Evolutionary conservation across 371 early-diverging fungal genomes (phyloP).

Genomic region (Mortierella sp.): DNA sequence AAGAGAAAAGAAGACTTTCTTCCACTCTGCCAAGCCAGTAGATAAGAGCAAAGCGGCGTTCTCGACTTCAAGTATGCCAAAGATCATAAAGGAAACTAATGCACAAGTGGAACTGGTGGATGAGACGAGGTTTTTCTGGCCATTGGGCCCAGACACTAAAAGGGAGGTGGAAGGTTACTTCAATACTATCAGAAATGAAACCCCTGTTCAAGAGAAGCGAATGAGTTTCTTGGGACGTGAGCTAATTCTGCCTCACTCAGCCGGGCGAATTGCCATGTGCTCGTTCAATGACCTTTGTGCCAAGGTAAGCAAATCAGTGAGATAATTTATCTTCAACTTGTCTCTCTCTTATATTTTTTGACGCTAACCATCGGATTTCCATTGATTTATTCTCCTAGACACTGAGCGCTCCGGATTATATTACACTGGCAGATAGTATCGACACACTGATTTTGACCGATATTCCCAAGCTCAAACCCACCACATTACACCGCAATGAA

Average conservation of each 20-base stretch:
- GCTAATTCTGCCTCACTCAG: slow-evolving; percentile 72
- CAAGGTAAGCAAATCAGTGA: slow-evolving; percentile 56
- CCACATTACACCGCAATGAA: slow-evolving; percentile 83
- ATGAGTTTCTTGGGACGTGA: slow-evolving; percentile 83
- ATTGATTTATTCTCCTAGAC: slow-evolving; percentile 54
- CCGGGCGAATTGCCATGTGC: slow-evolving; percentile 79
- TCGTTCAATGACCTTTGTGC: slow-evolving; percentile 88
- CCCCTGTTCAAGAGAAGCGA: slow-evolving; percentile 45
- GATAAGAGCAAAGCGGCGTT: slow-evolving; percentile 18
- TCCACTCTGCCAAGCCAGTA: slow-evolving; percentile 48
- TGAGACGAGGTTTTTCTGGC: slow-evolving; percentile 56
- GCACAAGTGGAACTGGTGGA: slow-evolving; percentile 16
- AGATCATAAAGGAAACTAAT: not conserved
- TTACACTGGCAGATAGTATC: slow-evolving; percentile 81
- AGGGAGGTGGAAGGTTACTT: slow-evolving; percentile 46
- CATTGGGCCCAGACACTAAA: slow-evolving; percentile 67
- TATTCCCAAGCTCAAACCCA: slow-evolving; percentile 86
- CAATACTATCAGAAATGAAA: slow-evolving; percentile 39
- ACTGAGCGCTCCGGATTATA: slow-evolving; percentile 91
- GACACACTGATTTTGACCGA: slow-evolving; percentile 84
- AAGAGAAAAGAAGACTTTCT: slow-evolving; percentile 54
- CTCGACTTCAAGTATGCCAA: slow-evolving; percentile 14
- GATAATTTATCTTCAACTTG: not conserved
- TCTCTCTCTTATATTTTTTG: not conserved
- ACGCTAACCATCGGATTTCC: not conserved